These are phyloP conservation scores for Papiliotrema laurentii DNA, from an alignment of 1,284 basidiomycete genomes.

Conservation along the genomic window DNA sequence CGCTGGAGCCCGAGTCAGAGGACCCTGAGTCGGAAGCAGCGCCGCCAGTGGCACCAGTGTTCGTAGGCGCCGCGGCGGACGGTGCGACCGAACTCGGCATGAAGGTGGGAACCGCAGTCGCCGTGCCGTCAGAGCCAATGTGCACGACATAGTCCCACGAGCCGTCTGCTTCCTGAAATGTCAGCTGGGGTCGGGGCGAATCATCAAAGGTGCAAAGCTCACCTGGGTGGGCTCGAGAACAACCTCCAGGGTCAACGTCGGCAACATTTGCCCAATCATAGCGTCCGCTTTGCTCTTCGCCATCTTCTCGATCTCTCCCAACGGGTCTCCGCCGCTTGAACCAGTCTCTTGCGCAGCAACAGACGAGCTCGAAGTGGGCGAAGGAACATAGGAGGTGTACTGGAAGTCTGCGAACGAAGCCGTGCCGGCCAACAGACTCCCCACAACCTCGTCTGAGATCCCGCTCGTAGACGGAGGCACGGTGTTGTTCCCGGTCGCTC, in stretches of 20 bases:
- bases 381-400: constrained; percentile 33
- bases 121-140: constrained; percentile 43
- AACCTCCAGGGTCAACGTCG: constrained; percentile 46
- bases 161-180: constrained; percentile 38
- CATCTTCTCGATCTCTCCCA: constrained; percentile 1
- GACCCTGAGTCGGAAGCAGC: constrained; percentile 1
- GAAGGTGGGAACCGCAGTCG: constrained; percentile 42
- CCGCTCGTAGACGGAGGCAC: constrained; percentile 1
- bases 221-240: constrained; percentile 45
- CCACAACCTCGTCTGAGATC: neutral
- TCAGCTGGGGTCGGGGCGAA: neutral
- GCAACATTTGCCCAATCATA: constrained; percentile 32
- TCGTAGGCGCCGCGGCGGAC: constrained; percentile 4
- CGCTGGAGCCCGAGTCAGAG: neutral
- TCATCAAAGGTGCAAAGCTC: constrained; percentile 9
- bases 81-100: constrained; percentile 16
- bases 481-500: neutral
- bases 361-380: constrained; percentile 3
- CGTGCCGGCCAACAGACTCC: constrained; percentile 24
- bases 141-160: constrained; percentile 46
- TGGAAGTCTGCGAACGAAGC: constrained; percentile 30
- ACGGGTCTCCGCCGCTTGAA: neutral
- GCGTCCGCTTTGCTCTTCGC: constrained; percentile 10
- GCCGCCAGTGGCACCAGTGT: neutral
- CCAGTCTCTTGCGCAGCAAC: neutral